Percentiles rank a stretch among this genome's conserved stretches.
These are phyloP conservation scores for Cyclocybe aegerita DNA, from an alignment of 768 basidiomycete genomes.

Conservation along the genomic window DNA sequence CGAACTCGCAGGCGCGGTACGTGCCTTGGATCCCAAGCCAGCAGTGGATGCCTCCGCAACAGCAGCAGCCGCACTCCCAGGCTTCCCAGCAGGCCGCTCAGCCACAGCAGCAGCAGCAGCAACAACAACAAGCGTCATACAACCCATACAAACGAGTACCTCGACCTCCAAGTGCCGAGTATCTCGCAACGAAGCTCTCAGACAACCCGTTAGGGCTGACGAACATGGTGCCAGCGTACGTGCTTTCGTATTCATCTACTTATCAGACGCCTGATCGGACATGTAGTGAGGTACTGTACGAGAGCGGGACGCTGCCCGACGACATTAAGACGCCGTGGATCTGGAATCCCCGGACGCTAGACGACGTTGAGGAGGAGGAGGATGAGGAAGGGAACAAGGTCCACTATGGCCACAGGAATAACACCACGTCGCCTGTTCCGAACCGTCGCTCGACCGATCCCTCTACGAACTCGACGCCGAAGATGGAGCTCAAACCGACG, in stretches of 20 bases:
- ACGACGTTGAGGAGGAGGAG: slow-evolving; percentile 22
- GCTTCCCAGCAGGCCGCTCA: slow-evolving; percentile 11
- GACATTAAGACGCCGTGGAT: slow-evolving; percentile 65
- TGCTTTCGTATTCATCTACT: slow-evolving; percentile 12
- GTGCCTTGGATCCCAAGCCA: slow-evolving; percentile 27
- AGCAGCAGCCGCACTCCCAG: slow-evolving; percentile 22
- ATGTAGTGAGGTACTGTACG: slow-evolving; percentile 33
- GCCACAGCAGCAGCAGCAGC: slow-evolving; percentile 14
- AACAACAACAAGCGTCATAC: slow-evolving; percentile 21
- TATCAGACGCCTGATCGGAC: slow-evolving; percentile 2
- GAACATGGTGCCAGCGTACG: slow-evolving; percentile 66
- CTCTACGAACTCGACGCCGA: slow-evolving; percentile 49
- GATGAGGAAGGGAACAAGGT: not conserved
- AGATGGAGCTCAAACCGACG: slow-evolving; percentile 57
- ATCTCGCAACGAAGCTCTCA: slow-evolving; percentile 55
- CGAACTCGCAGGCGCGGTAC: slow-evolving; percentile 21
- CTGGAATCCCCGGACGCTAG: slow-evolving; percentile 59
- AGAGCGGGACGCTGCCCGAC: slow-evolving; percentile 31
- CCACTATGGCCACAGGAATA: slow-evolving; percentile 3
- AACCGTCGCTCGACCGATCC: slow-evolving; percentile 7
- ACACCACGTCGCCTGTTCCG: slow-evolving; percentile 2
- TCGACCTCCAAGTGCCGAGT: slow-evolving; percentile 63
- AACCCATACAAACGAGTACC: slow-evolving; percentile 68
- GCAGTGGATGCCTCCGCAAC: slow-evolving; percentile 22
- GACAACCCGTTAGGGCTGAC: slow-evolving; percentile 67